Percentiles rank a stretch among this genome's conserved stretches.
These are phyloP conservation scores for Arachis hypogaea DNA, from an alignment of 306 rosid genomes.

Conservation along the genomic window DNA sequence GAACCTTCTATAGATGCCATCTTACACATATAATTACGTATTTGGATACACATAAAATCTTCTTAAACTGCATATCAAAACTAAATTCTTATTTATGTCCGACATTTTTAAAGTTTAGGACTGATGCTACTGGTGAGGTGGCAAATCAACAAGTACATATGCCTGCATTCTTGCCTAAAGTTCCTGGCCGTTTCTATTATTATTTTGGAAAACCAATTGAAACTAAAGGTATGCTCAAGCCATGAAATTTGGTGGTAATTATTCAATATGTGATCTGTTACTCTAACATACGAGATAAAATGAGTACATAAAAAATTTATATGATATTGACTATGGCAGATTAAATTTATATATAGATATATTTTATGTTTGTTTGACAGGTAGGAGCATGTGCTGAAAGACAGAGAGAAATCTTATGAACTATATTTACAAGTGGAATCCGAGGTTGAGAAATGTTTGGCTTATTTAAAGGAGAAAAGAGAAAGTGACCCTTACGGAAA, in stretches of 20 bases:
- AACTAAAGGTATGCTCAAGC: slow-evolving; percentile 61
- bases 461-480: slow-evolving; percentile 69
- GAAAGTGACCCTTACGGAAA: slow-evolving; percentile 77
- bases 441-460: slow-evolving; percentile 74
- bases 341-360: slow-evolving; percentile 15
- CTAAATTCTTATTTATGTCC: background rate
- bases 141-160: slow-evolving; percentile 73
- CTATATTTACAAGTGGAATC: slow-evolving; percentile 69
- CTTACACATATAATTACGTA: background rate
- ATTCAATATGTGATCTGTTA: background rate
- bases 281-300: no score
- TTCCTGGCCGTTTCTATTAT: slow-evolving; percentile 85
- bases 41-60: no score
- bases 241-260: slow-evolving; percentile 14
- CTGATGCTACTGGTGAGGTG: slow-evolving; percentile 61
- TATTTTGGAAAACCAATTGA: slow-evolving; percentile 87
- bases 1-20: slow-evolving; percentile 1
- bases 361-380: slow-evolving; percentile 45
- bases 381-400: slow-evolving; percentile 64
- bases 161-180: slow-evolving; percentile 74
- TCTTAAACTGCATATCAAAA: no score
- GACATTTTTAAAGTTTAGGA: slow-evolving; percentile 46
- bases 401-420: slow-evolving; percentile 59
- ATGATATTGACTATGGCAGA: background rate
- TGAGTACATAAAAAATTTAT: no score